A percentile compares a stretch with the other conserved stretches of the same genome.
These are phyloP conservation scores for Didymella segeticola DNA, from an alignment of 2,329 filamentous ascomycete species.

Conservation along the genomic window DNA sequence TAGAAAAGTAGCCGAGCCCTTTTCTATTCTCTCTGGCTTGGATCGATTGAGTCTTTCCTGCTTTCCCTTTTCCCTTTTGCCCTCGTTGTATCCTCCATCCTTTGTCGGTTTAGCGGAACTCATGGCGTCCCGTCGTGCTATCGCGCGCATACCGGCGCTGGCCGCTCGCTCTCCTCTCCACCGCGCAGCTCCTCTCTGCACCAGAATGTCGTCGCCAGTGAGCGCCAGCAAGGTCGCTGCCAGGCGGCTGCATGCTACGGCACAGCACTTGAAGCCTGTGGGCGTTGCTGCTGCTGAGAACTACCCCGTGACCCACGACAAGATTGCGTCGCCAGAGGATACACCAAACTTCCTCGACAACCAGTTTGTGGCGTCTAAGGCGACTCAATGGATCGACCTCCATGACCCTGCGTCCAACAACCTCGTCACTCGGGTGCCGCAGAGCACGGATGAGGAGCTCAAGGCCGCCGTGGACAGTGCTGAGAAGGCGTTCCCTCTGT, in stretches of 20 bases:
- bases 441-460: conserved; percentile 80
- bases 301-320: conserved; percentile 76
- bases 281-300: conserved; percentile 59
- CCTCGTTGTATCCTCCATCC: conserved; percentile 10
- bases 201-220: conserved; percentile 50
- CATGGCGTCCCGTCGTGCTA: conserved; percentile 56
- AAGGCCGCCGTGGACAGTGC: conserved; percentile 77
- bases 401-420: conserved; percentile 86
- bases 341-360: conserved; percentile 87
- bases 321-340: conserved; percentile 70
- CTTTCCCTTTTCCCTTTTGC: no score
- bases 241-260: conserved; percentile 62
- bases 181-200: conserved; percentile 44
- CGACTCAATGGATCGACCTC: conserved; percentile 78
- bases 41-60: conserved; percentile 1
- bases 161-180: conserved; percentile 47
- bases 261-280: conserved; percentile 57
- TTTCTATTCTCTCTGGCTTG: no score
- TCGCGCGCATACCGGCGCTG: conserved; percentile 53
- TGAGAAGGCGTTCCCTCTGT: conserved; percentile 75
- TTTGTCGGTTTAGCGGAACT: conserved; percentile 23
- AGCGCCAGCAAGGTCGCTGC: conserved; percentile 50
- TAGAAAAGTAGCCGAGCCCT: conserved; percentile 11
- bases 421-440: conserved; percentile 81
- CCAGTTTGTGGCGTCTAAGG: conserved; percentile 71